phyloP scores from a whole-genome alignment of 495 filamentous ascomycete genomes.

The Hamigera avellanea region DNA sequence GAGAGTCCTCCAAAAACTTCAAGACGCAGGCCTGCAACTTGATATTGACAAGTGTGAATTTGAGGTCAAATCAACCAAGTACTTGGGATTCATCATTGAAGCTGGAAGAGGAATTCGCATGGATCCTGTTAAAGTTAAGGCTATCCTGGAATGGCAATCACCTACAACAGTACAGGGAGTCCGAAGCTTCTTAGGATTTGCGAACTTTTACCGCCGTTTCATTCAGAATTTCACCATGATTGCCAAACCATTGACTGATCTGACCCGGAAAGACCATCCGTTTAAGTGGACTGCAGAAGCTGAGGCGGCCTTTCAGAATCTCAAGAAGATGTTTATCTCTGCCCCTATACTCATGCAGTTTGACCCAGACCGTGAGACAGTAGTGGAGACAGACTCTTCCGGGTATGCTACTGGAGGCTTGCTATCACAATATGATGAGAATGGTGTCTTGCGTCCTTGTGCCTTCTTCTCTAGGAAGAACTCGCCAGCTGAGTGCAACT shows the following conservation, averaged over 20 bases:
- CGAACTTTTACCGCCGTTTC: constrained; percentile 24
- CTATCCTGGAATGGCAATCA: constrained; percentile 13
- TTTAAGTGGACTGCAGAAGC: constrained; percentile 40
- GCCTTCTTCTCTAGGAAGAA: constrained; percentile 18
- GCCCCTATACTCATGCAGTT: constrained; percentile 14
- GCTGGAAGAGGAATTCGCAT: constrained; percentile 11
- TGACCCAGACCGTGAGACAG: constrained; percentile 6
- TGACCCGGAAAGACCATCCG: constrained; percentile 6
- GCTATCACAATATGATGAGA: constrained; percentile 12
- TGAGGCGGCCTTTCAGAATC: constrained; percentile 55
- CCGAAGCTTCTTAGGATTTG: constrained; percentile 5
- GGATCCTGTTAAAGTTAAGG: constrained; percentile 11
- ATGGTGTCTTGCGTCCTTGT: constrained; percentile 9
- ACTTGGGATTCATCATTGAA: constrained; percentile 14
- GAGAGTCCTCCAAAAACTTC: constrained; percentile 10
- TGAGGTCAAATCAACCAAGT: constrained; percentile 8
- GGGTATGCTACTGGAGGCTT: constrained; percentile 8
- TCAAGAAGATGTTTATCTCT: constrained; percentile 27
- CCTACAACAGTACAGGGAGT: constrained; percentile 8
- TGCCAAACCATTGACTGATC: constrained; percentile 6
- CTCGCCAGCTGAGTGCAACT: constrained; percentile 12
- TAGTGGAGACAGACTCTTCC: constrained; percentile 15
- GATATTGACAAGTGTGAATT: constrained; percentile 23
- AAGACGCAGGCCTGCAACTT: constrained; percentile 8
- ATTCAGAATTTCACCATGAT: constrained; percentile 13